Evolutionary conservation across 306 rosid species (phyloP).

Genomic region (Pyrus betulifolia): DNA sequence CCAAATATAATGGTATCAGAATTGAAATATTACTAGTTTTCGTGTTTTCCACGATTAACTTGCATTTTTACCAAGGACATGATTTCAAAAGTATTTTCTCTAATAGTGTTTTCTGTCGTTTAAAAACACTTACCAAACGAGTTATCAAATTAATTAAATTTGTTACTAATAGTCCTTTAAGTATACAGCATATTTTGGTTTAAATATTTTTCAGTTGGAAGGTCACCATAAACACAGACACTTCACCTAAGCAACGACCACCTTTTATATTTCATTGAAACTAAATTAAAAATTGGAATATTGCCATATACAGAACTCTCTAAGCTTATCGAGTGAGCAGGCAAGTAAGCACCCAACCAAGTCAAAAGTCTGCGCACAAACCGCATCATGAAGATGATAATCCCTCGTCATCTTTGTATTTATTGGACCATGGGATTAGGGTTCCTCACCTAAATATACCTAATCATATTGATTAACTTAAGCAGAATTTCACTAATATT

Average conservation of each 20-base stretch:
- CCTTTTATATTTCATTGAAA: background rate
- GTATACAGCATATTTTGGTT: background rate
- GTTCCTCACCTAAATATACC: background rate
- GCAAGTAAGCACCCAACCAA: background rate
- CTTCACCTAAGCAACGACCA: slow-evolving; percentile 30
- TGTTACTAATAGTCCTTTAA: slow-evolving; percentile 7
- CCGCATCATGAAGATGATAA: background rate
- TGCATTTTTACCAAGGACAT: no score
- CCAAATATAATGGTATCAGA: no score
- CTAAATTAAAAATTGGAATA: background rate
- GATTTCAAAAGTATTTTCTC: no score
- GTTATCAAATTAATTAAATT: background rate
- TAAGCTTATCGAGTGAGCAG: background rate
- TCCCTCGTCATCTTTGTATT: background rate
- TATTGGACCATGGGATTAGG: background rate
- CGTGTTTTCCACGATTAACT: no score
- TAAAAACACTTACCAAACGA: no score
- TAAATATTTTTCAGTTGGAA: slow-evolving; percentile 29
- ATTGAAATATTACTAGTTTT: no score
- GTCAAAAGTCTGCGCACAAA: background rate
- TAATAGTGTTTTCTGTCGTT: fast-evolving
- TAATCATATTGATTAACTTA: background rate
- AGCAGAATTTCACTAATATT: background rate
- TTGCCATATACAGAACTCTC: slow-evolving; percentile 7
- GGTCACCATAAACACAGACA: slow-evolving; percentile 48